Evolutionary conservation across 192 early-diverging fungal genomes (phyloP), one percentile per base, ranked within the genome.

Genomic region (Coemansia sp.): DNA sequence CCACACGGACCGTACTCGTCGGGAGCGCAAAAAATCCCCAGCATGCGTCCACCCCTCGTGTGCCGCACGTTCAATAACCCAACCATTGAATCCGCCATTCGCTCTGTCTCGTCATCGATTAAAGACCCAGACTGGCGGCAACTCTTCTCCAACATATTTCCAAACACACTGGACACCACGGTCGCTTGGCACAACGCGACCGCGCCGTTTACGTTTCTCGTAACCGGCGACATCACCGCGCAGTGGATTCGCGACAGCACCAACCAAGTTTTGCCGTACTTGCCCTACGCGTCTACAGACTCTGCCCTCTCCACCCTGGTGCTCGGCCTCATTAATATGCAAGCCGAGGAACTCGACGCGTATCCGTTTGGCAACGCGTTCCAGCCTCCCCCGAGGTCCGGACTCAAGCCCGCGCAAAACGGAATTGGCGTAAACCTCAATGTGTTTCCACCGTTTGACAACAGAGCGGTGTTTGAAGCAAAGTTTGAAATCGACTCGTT

Each of bases 181-280:
- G 76, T 91, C 1, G 82, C 83, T 4, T 88, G 82, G 85, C 76
- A 82, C 59, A 48, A 75, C 32, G 14, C 57, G 11, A 66, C 69
- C 35, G 19, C 57, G 5, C 84, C 85, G 21, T 83, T 82, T 22
- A 82, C 88, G 1, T 90, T 91, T 69, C 61, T 91, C 8, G 82
- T 91, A 1, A 91, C 89, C 0, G 89, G 89, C 23, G 89, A 91
- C 60, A 91, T 79, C 19, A 79, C 67, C 0, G 89, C 89, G 19
- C 89, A 89, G 83, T 91, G 89, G 89, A 76, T 90, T 4, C 84
- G 89, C 32, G 89, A 91, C 68, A 87, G 86, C 19, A 76, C 89
- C 11, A 87, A 90, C 73, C 89, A 90, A 62, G 67, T 90, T 1
- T 52, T 77, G 14, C 86, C 87, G 0, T 88, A 88, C 57, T 32